Base-by-base conservation (phyloP, 2,329 filamentous ascomycete genomes). In the Aspergillus sp. region DNA sequence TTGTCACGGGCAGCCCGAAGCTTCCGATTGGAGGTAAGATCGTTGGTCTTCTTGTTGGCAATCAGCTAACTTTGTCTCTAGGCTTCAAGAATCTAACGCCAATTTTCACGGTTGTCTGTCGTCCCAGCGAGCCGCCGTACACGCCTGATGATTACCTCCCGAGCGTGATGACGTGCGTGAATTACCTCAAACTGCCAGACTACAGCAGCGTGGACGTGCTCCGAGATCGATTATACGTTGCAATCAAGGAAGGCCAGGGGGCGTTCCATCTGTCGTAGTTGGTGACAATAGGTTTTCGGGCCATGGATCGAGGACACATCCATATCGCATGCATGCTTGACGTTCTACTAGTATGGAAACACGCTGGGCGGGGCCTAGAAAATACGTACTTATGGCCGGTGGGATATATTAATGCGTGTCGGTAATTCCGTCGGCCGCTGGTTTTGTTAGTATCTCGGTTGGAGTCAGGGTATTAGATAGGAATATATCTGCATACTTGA, bases 91-190 rank as follows among this genome's bases (percentile, higher is more conserved):
- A 80, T 58, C 75, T 98, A 41, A 96, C 86, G 2, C 91, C 91
- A 13, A 95, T 96, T 80, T 96, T 98, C 57, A 98, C 91, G 3
- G 91, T 98, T 41, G 91, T 98, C 26, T 96, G 91, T 72, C 95
- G 95, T 61, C 89, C 89, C n/a, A 93, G 85, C 59, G 91, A 98
- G 55, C 78, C 86, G 11, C 91, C 91, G 2, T 91, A 88, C 58
- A 82, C 80, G 3, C 89, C 89, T 4, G 91, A 98, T 53, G 91
- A 98, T 64, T 98, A 96, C 52, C 73, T 98, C n/a, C 91, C 93
- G 8, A 96, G 88, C 57, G 93, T 98, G 58, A 98, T 98, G 93
- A 98, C 93, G 8, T 98, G 93, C 58, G 91, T 94, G 62, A 98
- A 98, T 61, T 98, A 98, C 58, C 76, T 98, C 51, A 98, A 98